Evolutionary conservation across 768 basidiomycete genomes (phyloP).

Genomic region (Lanmaoa pseudosensibilis): DNA sequence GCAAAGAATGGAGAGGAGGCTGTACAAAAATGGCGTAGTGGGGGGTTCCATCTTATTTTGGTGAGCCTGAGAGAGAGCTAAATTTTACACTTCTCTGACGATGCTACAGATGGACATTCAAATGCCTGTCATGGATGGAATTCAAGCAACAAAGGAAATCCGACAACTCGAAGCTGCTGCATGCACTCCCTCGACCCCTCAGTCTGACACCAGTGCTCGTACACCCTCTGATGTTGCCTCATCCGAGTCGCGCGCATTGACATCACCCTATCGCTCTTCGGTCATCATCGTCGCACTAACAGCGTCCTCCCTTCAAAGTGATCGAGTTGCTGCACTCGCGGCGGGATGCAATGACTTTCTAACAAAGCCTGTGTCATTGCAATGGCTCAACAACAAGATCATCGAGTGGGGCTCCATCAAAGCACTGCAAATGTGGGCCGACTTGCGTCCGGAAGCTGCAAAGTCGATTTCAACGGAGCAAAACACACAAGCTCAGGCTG

Average conservation of each 20-base stretch:
- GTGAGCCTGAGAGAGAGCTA: slow-evolving; percentile 46
- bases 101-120: slow-evolving; percentile 93
- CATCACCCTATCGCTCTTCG: slow-evolving; percentile 81
- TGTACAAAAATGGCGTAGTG: slow-evolving; percentile 91
- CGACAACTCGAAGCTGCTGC: slow-evolving; percentile 77
- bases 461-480: slow-evolving; percentile 48
- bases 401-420: slow-evolving; percentile 99
- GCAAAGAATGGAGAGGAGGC: slow-evolving; percentile 96
- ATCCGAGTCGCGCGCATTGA: slow-evolving; percentile 45
- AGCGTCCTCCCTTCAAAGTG: slow-evolving; percentile 90
- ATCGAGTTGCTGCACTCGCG: slow-evolving; percentile 95
- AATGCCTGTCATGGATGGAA: slow-evolving; percentile 99
- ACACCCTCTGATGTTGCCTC: slow-evolving; percentile 58
- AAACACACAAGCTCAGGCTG: slow-evolving; percentile 46
- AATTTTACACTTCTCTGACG: slow-evolving; percentile 12
- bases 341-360: slow-evolving; percentile 99
- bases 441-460: slow-evolving; percentile 62
- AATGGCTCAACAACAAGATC: slow-evolving; percentile 97
- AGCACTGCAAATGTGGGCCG: slow-evolving; percentile 90
- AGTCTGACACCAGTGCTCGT: slow-evolving; percentile 44
- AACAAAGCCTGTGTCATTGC: slow-evolving; percentile 92
- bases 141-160: slow-evolving; percentile 95
- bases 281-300: slow-evolving; percentile 99
- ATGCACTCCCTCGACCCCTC: slow-evolving; percentile 69
- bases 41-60: slow-evolving; percentile 92